A percentile compares a stretch with the other conserved stretches of the same genome.
phyloP scores from a whole-genome alignment of 495 filamentous ascomycete species.

The Daldinia decipiens region DNA sequence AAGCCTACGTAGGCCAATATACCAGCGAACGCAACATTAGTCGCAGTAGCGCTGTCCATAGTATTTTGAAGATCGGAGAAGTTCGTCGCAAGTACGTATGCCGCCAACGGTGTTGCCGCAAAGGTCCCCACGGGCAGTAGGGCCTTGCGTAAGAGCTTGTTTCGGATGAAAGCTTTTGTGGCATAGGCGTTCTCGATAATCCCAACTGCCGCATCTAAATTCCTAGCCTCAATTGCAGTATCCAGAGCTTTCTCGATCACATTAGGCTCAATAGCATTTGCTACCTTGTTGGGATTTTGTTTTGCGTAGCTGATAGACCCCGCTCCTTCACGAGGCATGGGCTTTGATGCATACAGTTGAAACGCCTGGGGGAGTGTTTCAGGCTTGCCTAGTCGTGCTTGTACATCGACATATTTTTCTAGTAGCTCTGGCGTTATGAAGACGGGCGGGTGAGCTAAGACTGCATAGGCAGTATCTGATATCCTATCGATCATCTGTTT shows the following conservation, averaged over 20 bases:
- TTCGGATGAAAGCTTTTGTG: constrained; percentile 74
- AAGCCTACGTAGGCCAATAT: constrained; percentile 83
- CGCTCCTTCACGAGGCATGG: constrained; percentile 69
- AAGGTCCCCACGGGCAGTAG: constrained; percentile 54
- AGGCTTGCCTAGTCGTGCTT: constrained; percentile 74
- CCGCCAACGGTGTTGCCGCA: constrained; percentile 70
- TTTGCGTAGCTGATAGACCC: constrained; percentile 67
- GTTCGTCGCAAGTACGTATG: constrained; percentile 72
- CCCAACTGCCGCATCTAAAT: constrained; percentile 78
- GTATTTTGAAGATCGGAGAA: constrained; percentile 70
- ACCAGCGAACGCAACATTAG: constrained; percentile 81
- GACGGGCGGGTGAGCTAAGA: constrained; percentile 78
- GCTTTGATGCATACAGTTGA: constrained; percentile 85
- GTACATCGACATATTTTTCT: constrained; percentile 73
- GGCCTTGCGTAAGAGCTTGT: constrained; percentile 65
- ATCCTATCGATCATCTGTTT: constrained; percentile 55
- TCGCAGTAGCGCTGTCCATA: constrained; percentile 75
- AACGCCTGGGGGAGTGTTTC: constrained; percentile 81
- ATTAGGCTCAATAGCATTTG: constrained; percentile 73
- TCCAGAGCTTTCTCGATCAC: constrained; percentile 76
- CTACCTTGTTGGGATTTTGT: constrained; percentile 72
- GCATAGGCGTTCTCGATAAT: constrained; percentile 83
- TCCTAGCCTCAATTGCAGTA: constrained; percentile 77
- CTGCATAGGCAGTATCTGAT: constrained; percentile 65
- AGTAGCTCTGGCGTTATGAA: constrained; percentile 82